Evolutionary conservation across 73 alveolate genomes (phyloP).

Genomic region (Paramecium octaurelia): DNA sequence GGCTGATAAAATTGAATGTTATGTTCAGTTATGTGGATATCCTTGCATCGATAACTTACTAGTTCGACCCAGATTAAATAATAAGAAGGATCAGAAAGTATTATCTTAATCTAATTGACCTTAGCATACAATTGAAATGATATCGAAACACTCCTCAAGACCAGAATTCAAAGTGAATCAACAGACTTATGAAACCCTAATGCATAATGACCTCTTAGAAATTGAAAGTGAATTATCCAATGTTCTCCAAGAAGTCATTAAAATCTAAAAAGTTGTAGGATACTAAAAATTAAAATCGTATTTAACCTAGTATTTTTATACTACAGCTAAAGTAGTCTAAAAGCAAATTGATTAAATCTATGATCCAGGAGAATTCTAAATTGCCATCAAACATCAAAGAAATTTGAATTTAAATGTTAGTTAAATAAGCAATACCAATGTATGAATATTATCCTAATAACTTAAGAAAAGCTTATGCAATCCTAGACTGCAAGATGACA

Average conservation of each 20-base stretch:
- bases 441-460: not conserved
- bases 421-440: not conserved
- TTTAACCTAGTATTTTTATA: not conserved
- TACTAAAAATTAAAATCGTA: not conserved
- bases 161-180: not conserved
- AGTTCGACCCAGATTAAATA: not conserved
- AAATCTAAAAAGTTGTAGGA: not conserved
- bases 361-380: slow-evolving; percentile 21
- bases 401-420: not conserved
- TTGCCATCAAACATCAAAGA: not conserved
- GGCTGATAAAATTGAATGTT: slow-evolving; percentile 18
- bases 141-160: not conserved
- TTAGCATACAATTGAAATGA: not conserved
- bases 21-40: slow-evolving; percentile 8
- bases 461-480: not conserved
- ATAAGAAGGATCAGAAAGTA: not conserved
- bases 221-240: not conserved
- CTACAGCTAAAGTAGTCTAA: not conserved
- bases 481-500: not conserved
- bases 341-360: slow-evolving; percentile 8
- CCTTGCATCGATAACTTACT: not conserved
- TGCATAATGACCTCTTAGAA: not conserved
- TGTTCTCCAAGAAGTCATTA: not conserved
- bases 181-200: not conserved
- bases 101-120: not conserved